Evolutionary conservation across 805 yeast species (phyloP).

Genomic region (Kodamaea hsintzibuensis): DNA sequence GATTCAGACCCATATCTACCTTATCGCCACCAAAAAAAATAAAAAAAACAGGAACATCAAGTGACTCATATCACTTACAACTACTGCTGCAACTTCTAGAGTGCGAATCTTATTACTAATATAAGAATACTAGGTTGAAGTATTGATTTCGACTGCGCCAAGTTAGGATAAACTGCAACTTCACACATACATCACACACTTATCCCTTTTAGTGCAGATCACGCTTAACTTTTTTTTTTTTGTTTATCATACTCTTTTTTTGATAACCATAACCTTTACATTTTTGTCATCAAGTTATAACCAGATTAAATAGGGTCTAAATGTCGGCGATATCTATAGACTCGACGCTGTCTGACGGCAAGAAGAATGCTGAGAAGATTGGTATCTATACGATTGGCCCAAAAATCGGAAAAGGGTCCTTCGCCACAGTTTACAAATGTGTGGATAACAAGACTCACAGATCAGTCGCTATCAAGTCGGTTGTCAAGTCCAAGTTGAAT

Average conservation of each 20-base stretch:
- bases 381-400: constrained; percentile 64
- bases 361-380: constrained; percentile 19
- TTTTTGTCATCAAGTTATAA: constrained; percentile 3
- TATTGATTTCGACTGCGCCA: background rate
- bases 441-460: constrained; percentile 49
- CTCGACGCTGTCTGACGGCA: constrained; percentile 1
- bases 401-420: constrained; percentile 93
- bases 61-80: background rate
- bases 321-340: constrained; percentile 8
- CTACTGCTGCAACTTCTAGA: background rate
- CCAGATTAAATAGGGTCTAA: background rate
- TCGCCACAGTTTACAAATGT: constrained; percentile 94
- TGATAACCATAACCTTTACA: background rate
- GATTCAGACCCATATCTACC: background rate
- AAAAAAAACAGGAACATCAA: background rate
- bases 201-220: constrained; percentile 1
- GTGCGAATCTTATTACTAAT: background rate
- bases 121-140: background rate
- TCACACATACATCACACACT: background rate
- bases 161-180: background rate
- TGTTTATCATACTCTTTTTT: background rate
- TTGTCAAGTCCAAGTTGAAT: constrained; percentile 75
- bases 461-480: constrained; percentile 88
- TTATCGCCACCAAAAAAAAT: constrained; percentile 1
- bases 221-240: background rate